Percentiles rank a stretch among this genome's conserved stretches.
Evolutionary conservation across 306 rosid genomes (phyloP).

Genomic region (Fragaria iinumae): DNA sequence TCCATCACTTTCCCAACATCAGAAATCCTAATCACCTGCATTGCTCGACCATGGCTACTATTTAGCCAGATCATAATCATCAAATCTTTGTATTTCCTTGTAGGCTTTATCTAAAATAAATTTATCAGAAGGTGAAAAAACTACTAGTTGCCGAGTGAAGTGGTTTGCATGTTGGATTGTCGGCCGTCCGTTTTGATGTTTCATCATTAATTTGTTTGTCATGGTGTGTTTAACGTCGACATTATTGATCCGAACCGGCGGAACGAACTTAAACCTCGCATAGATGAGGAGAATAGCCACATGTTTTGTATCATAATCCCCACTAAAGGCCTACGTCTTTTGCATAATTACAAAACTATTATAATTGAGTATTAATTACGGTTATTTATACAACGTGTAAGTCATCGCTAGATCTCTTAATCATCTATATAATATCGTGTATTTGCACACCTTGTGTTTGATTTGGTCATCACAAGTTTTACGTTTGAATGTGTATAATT

Average conservation of each 20-base stretch:
- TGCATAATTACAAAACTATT: too few species aligned
- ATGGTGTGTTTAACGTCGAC: conserved; percentile 26
- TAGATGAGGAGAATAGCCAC: not conserved
- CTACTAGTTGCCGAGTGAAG: not conserved
- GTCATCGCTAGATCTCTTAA: too few species aligned
- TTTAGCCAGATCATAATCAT: not conserved
- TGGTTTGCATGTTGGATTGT: conserved; percentile 33
- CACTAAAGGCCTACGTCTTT: too few species aligned
- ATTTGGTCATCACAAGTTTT: too few species aligned
- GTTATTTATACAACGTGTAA: too few species aligned
- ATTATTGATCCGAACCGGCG: conserved; percentile 20
- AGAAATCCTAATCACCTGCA: conserved; percentile 11
- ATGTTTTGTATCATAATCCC: not conserved
- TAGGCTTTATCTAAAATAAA: not conserved
- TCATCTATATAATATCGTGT: too few species aligned
- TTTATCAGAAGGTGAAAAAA: not conserved
- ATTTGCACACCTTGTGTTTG: too few species aligned
- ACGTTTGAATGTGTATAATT: too few species aligned
- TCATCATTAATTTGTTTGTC: conserved; percentile 32
- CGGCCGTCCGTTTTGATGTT: conserved; percentile 31
- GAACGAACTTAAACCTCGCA: conserved; percentile 17
- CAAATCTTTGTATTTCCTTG: not conserved
- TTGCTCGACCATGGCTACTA: not conserved
- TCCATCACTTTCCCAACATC: conserved; percentile 3
- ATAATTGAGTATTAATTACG: too few species aligned